These are phyloP conservation scores for Pseudocercospora crystallina DNA, from an alignment of 2,329 filamentous ascomycete species.

Conservation along the genomic window DNA sequence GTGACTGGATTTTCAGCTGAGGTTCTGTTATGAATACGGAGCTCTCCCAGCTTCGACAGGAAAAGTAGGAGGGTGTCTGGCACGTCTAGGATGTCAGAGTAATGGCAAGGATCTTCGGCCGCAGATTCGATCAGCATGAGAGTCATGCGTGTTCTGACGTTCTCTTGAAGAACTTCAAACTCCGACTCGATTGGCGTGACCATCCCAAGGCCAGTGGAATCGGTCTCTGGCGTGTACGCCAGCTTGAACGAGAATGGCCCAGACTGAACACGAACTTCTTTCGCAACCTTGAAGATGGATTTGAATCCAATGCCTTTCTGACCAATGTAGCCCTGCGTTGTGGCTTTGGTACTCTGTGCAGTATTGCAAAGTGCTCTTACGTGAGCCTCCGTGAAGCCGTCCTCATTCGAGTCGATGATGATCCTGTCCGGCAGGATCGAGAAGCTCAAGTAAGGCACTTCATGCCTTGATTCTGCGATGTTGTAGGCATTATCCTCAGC, in stretches of 20 bases:
- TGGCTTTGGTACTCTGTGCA: conserved; percentile 48
- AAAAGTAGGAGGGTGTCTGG: too few species aligned
- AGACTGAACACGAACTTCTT: conserved; percentile 48
- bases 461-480: conserved; percentile 32
- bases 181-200: too few species aligned
- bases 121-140: too few species aligned
- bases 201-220: too few species aligned
- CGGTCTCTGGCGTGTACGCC: too few species aligned
- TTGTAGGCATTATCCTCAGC: conserved; percentile 53
- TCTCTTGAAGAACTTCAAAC: too few species aligned
- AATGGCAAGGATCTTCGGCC: conserved; percentile 39
- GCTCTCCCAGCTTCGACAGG: too few species aligned
- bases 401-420: conserved; percentile 50
- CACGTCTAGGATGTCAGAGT: conserved; percentile 42
- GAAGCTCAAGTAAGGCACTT: conserved; percentile 23
- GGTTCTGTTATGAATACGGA: too few species aligned
- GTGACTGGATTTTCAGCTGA: too few species aligned
- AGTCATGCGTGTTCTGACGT: too few species aligned
- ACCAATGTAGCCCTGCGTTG: conserved; percentile 47
- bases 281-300: conserved; percentile 51
- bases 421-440: too few species aligned
- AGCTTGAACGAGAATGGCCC: conserved; percentile 49
- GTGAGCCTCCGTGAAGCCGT: conserved; percentile 46
- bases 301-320: conserved; percentile 57
- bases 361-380: conserved; percentile 50